Percentiles rank a stretch among this genome's conserved stretches.
These are phyloP conservation scores for Termitomyces sp. DNA, from an alignment of 768 basidiomycete species.

Conservation along the genomic window DNA sequence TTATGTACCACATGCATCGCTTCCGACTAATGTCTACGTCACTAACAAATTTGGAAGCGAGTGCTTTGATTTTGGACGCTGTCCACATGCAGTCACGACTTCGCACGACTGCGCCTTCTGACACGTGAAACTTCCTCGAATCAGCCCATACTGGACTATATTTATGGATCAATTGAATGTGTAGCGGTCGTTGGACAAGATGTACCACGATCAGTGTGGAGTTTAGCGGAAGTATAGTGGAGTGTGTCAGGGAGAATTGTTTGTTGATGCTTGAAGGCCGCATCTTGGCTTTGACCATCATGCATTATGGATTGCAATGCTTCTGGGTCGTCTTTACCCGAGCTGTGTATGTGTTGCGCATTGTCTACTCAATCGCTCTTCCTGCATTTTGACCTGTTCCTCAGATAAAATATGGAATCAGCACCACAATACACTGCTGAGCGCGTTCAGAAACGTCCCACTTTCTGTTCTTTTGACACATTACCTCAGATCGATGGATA, in stretches of 20 bases:
- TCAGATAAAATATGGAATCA: neutral
- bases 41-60: neutral
- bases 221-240: no score
- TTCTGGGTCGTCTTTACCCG: neutral
- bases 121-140: neutral
- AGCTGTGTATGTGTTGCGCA: neutral
- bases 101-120: neutral
- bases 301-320: neutral
- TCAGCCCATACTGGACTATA: neutral
- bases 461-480: neutral
- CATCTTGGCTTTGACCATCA: no score
- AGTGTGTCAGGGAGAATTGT: no score
- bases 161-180: neutral
- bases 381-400: neutral
- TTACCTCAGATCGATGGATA: neutral
- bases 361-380: neutral
- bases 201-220: no score
- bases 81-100: neutral
- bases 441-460: neutral
- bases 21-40: neutral
- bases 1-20: neutral
- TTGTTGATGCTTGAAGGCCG: no score
- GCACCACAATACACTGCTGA: neutral
- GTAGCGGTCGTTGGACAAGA: no score
- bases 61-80: neutral